phyloP scores from a whole-genome alignment of 1,284 basidiomycete species.

The Cutaneotrichosporon sp. region DNA sequence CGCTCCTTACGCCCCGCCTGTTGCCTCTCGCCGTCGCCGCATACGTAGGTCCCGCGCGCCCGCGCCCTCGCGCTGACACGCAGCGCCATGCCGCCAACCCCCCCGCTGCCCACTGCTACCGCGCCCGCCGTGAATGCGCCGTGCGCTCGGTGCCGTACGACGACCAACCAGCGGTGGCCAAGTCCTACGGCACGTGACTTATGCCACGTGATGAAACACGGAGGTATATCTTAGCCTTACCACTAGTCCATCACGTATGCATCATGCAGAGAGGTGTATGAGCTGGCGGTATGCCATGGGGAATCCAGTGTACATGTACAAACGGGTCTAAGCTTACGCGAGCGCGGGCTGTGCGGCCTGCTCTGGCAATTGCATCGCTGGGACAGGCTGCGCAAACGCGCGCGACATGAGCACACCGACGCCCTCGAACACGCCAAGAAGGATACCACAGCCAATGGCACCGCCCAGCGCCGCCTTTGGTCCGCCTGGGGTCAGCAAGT shows the following conservation, averaged over 20 bases:
- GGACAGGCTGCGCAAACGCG: conserved; percentile 52
- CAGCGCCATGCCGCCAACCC: no score
- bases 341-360: conserved; percentile 36
- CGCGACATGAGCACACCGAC: conserved; percentile 53
- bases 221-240: no score
- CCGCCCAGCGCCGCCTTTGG: conserved; percentile 85
- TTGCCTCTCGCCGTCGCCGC: no score
- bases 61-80: no score
- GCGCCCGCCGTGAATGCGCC: no score
- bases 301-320: conserved; percentile 15
- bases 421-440: conserved; percentile 88
- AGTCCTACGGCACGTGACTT: no score
- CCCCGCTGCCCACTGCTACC: no score
- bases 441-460: conserved; percentile 92
- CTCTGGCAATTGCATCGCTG: conserved; percentile 48
- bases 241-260: conserved; percentile 1
- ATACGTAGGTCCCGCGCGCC: no score
- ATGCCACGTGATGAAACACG: no score
- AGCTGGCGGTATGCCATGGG: background rate
- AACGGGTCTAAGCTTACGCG: conserved; percentile 18
- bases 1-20: no score
- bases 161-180: no score
- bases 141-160: no score
- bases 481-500: conserved; percentile 63
- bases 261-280: conserved; percentile 12